Evolutionary conservation across 345 rosid genomes (phyloP), one percentile per base, ranked within the genome.

Genomic region (Pistacia atlantica): DNA sequence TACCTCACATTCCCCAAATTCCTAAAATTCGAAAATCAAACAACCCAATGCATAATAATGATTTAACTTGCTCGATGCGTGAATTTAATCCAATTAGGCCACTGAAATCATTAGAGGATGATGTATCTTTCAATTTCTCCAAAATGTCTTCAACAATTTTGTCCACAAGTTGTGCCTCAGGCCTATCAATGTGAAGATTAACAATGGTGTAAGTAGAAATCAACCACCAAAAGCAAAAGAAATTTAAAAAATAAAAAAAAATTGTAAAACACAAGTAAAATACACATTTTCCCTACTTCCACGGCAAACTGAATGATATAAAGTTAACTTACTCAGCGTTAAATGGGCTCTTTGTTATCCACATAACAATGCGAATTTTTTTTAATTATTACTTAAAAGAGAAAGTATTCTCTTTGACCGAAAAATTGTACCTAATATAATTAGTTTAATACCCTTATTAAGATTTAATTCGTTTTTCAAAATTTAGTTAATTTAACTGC

Each of bases 1-100:
- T 70, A 5, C 74, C 74, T 8, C 64, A 64, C 74, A 70, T 70
- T 31, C 74, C 64, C 18, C 63, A 37, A 70, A 56, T 52, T 33
- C 74, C 74, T 56, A 70, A 8, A 6, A 70, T 37, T 38, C 51
- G 64, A 70, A 56, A 25, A 72, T 59, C 37, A 18, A 9, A 17
- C 64, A 42, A 20, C 37, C 28, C 65, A 13, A 37, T 42, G 16
- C 22, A 3, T 20, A 71, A 14, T 7, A 72, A 9, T 14, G 75
- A 42, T 14, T 42, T 61, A 16, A 72, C 9, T 48, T 46, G 10
- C 18, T 61, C 58, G 18, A 72, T 28, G 0, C 58, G 56, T 17
- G 76, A 46, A 45, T 13, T n/a, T 25, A 72, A 10, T 25, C 67
- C 76, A 16, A 72, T 22, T 2, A 72, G 11, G 16, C 58, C 52